Percentiles rank a stretch among this genome's conserved stretches.
Evolutionary conservation across 2,329 filamentous ascomycete genomes (phyloP).

Genomic region (Tolypocladium inflatum): DNA sequence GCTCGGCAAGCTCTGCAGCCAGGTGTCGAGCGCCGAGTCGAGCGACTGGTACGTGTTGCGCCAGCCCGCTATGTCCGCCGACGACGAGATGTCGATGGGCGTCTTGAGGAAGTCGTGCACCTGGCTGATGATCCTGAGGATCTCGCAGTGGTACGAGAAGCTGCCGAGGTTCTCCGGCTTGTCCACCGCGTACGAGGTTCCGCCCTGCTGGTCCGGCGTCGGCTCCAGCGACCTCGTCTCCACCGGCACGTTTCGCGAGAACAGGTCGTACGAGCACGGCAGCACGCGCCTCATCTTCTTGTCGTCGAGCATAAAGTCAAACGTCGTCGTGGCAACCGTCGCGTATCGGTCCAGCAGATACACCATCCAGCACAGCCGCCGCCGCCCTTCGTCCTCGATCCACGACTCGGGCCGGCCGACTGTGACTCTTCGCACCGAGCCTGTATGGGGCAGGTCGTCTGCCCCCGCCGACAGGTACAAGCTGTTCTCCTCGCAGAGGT

Average conservation of each 20-base stretch:
- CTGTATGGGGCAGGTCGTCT: conserved; percentile 21
- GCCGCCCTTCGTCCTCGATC: conserved; percentile 34
- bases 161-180: conserved; percentile 32
- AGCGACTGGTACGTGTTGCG: conserved; percentile 29
- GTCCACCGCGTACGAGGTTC: conserved; percentile 19
- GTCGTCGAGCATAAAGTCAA: conserved; percentile 32
- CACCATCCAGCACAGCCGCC: conserved; percentile 34
- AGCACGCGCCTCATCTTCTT: conserved; percentile 27
- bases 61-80: conserved; percentile 28
- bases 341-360: conserved; percentile 34
- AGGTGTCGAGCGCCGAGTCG: conserved; percentile 28
- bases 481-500: conserved; percentile 28
- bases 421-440: conserved; percentile 23
- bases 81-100: conserved; percentile 28
- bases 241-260: conserved; percentile 32
- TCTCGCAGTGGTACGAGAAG: conserved; percentile 35
- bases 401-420: conserved; percentile 28
- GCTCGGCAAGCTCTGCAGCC: conserved; percentile 31
- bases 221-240: conserved; percentile 25
- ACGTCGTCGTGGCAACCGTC: conserved; percentile 28
- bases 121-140: conserved; percentile 31
- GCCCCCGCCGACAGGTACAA: conserved; percentile 24
- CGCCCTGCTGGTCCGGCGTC: conserved; percentile 13
- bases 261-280: conserved; percentile 34
- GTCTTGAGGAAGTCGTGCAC: conserved; percentile 32